Conservation (phyloP, 345 rosid species). For the Gossypium stocksii region DNA sequence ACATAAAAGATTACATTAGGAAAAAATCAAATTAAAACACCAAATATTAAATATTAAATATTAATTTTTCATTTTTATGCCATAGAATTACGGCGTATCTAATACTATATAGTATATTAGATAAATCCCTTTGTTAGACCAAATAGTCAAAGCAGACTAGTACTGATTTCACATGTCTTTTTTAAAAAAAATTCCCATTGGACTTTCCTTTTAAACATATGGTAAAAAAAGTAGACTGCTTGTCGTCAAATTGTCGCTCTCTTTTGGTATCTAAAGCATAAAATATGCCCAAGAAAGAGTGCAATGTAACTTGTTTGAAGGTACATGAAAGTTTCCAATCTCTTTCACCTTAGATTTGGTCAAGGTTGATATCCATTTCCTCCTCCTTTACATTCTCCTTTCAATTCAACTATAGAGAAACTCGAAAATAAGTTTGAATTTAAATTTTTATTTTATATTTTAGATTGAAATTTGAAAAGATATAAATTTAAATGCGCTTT, state of each 20-base stretch:
- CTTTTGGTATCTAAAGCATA: not conserved
- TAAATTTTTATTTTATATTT: too few relatives aligned
- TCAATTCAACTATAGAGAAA: too few relatives aligned
- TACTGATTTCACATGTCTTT: not conserved
- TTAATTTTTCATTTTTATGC: not conserved
- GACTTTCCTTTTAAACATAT: not conserved
- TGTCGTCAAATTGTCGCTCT: not conserved
- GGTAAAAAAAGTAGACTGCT: not conserved
- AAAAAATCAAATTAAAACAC: too few relatives aligned
- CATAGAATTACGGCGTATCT: not conserved
- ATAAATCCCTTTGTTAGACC: not conserved
- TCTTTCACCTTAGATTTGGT: not conserved
- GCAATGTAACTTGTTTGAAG: slow-evolving; percentile 9
- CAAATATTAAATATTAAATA: too few relatives aligned
- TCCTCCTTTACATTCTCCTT: too few relatives aligned
- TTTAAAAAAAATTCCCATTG: not conserved
- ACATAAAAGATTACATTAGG: too few relatives aligned
- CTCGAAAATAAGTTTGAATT: too few relatives aligned
- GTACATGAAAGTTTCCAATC: not conserved
- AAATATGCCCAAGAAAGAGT: not conserved
- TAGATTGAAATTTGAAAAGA: too few relatives aligned
- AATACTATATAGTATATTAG: not conserved
- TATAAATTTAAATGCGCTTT: too few relatives aligned
- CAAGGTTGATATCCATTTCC: not conserved
- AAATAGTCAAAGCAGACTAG: slow-evolving; percentile 2